Base-by-base conservation (phyloP, 805 yeast species). In the Ogataea pini region DNA sequence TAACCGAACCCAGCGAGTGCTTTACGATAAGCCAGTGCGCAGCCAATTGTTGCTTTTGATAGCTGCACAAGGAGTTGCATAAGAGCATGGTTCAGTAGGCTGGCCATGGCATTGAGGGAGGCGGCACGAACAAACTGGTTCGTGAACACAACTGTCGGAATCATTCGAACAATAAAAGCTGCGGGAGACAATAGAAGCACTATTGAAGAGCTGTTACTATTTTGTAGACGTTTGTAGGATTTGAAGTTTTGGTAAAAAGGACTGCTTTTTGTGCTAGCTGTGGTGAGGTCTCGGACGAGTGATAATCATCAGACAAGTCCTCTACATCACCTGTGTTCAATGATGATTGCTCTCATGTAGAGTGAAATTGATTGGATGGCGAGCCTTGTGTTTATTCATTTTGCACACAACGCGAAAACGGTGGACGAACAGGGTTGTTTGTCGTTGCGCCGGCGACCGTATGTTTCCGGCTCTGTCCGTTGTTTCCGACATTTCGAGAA, bases 101-200 rank as follows among this genome's bases (percentile, higher is more conserved):
- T 8, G 25, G 25, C 25, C 25, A 22, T 6, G 8, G 25, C 8
- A 22, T 22, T 22, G 25, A 22, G 25, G 29, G 10, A 36, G 29
- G 16, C 16, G 19, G 19, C 31, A 25, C 25, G 16, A 27, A 27
- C 25, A 18, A 10, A 7, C 22, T 27, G 33, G 24, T 28, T 27
- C 24, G 27, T 38, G 32, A 38, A 31, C 32, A 27, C 25, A 39
- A 39, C 42, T 25, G 42, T 24, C 42, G 42, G 42, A 39, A 39
- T 39, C 42, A 39, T 39, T 9, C 16, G 25, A 22, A 39, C 42
- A 39, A 39, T 39, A 39, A 22, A 16, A 17, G 17, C 42, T 39
- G 42, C 42, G 25, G 25, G 19, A 27, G 20, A 39, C 42, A 39
- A 39, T 39, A 39, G 18, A 18, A 8, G 16, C 19, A 12, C 20